Conservation (phyloP, 2,329 filamentous ascomycete genomes). For the Colletotrichum camelliae region DNA sequence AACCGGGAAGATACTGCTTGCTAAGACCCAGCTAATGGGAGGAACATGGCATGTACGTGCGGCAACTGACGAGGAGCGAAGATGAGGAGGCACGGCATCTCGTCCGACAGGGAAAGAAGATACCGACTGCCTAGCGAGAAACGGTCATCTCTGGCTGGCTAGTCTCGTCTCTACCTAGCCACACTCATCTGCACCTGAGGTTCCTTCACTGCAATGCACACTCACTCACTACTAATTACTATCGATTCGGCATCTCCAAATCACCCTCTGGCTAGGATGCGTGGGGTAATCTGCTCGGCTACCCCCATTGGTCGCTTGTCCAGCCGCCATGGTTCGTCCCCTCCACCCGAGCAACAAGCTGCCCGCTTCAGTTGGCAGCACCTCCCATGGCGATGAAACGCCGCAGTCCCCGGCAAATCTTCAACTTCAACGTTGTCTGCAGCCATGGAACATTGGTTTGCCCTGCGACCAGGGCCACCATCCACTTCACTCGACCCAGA, state of each 20-base stretch:
- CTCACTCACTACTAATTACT: neutral
- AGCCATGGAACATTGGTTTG: neutral
- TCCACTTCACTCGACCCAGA: neutral
- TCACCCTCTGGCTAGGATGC: neutral
- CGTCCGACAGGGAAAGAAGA: neutral
- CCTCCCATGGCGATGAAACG: constrained; percentile 7
- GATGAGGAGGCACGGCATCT: neutral
- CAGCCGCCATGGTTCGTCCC: constrained; percentile 7
- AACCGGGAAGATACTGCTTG: neutral
- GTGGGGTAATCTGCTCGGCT: neutral
- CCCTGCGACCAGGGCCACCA: neutral
- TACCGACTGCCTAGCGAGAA: neutral
- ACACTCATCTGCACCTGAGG: neutral
- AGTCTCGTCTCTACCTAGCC: neutral
- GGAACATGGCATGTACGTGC: neutral
- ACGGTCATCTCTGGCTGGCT: neutral
- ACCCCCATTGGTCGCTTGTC: neutral
- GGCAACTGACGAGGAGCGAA: neutral
- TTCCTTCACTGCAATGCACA: neutral
- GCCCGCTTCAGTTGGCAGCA: constrained; percentile 17
- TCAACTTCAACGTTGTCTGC: constrained; percentile 6
- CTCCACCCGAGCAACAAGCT: constrained; percentile 10
- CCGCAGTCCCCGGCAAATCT: constrained; percentile 15
- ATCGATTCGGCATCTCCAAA: constrained; percentile 12
- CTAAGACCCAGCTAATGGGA: neutral